Conservation (phyloP, 2,329 filamentous ascomycete species). For the Sarocladium strictum region DNA sequence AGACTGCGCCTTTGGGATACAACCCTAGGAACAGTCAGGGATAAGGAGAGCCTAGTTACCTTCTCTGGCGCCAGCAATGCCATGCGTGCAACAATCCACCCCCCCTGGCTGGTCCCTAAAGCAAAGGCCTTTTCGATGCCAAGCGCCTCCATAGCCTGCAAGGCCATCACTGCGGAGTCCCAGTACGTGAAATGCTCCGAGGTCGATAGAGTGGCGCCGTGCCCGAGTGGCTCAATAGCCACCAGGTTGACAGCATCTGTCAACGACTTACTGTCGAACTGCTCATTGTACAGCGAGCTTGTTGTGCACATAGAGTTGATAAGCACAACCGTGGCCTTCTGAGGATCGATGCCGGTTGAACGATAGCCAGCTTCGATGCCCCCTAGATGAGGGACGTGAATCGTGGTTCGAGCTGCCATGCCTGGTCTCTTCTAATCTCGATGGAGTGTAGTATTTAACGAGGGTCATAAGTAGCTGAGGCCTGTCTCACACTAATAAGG, state of each 20-base stretch:
- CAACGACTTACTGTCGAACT: slow-evolving; percentile 35
- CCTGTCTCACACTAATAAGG: no score
- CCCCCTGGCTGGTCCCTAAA: slow-evolving; percentile 46
- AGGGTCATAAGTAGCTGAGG: no score
- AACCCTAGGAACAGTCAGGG: neutral
- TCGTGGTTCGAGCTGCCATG: slow-evolving; percentile 9
- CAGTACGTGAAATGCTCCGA: slow-evolving; percentile 50
- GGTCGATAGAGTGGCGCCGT: slow-evolving; percentile 36
- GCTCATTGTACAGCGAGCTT: slow-evolving; percentile 35
- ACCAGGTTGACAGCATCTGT: slow-evolving; percentile 39
- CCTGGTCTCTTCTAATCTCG: no score
- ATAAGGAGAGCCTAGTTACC: slow-evolving; percentile 23
- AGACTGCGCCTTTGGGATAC: no score
- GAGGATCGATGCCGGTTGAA: slow-evolving; percentile 38
- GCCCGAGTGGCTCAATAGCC: slow-evolving; percentile 47
- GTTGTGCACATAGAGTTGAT: slow-evolving; percentile 48
- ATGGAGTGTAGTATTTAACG: no score
- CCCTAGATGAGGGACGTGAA: slow-evolving; percentile 40
- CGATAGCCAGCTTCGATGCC: slow-evolving; percentile 41
- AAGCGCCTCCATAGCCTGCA: slow-evolving; percentile 49
- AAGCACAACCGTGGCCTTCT: slow-evolving; percentile 45
- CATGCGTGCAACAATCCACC: slow-evolving; percentile 45
- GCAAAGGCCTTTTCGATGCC: slow-evolving; percentile 41
- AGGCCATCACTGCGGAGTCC: slow-evolving; percentile 47
- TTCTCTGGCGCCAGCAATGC: slow-evolving; percentile 42